Base-by-base conservation (phyloP, 176 grass and related monocot genomes). In the Bothriochloa decipiens region DNA sequence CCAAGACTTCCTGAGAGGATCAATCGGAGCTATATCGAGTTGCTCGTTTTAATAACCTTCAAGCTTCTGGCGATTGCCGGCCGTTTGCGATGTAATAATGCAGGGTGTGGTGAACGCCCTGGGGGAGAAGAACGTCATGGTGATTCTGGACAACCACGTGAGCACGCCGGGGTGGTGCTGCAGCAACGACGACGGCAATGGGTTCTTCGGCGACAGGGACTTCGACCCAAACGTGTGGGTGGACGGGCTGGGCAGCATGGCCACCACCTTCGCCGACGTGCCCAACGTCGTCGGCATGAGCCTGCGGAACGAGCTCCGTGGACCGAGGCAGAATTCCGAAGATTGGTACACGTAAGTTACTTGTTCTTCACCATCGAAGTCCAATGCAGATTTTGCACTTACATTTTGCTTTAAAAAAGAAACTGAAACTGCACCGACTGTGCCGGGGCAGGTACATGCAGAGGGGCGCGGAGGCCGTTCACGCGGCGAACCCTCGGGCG, bases 141-240 rank as follows among this genome's bases (percentile, higher is more conserved):
- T 93, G 49, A 88, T 97, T 63, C 86, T 97, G 79, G 94, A 97
- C 81, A 97, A 97, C 74, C 94, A 97, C 68, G 85, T 97, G 60
- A 95, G 87, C 70, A 86, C 64, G 40, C 88, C 93, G 5, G 88
- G 72, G 5, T 95, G 90, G 93, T 95, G 91, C 81, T 97, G 94
- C 79, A 87, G 87, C 82, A 61, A 71, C 66, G 70, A 75, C 65
- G 94, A 93, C 23, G 89, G 78, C 71, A 97, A 86, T 62, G 91
- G 91, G 20, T 97, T 97, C 87, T 97, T 97, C 37, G 94, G 94
- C 68, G 94, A 97, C 87, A 65, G 79, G 27, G 77, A 88, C 75
- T 93, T 97, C 49, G 87, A 90, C 32, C 70, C 91, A 0, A 76
- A 91, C 47, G 89, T 80, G 40, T 97, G 91, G 94, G 70, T 97